Evolutionary conservation across 2,329 filamentous ascomycete species (phyloP).

Genomic region (Blastomyces emzantsi): DNA sequence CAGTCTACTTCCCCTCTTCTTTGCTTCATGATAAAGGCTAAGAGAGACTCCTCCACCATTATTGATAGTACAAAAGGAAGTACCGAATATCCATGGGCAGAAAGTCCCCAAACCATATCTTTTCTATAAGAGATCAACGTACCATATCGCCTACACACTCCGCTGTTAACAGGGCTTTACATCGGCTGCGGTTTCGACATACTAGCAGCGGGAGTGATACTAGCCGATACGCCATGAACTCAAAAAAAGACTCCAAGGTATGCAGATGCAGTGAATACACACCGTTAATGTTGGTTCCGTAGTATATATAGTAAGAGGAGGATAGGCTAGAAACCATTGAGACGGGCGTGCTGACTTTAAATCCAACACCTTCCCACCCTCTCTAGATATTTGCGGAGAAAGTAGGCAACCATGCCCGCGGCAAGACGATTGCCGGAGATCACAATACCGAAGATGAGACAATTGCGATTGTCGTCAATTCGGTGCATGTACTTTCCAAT

Average conservation of each 20-base stretch:
- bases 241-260: not conserved
- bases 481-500: not conserved
- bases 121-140: conserved; percentile 1
- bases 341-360: not conserved
- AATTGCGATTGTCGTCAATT: not conserved
- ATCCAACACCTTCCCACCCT: not conserved
- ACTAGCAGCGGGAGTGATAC: not conserved
- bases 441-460: not conserved
- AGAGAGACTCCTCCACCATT: not conserved
- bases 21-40: not conserved
- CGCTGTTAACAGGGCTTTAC: not conserved
- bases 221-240: not conserved
- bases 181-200: not conserved
- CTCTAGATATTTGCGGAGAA: not conserved
- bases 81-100: not conserved
- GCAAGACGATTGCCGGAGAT: not conserved
- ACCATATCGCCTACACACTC: not conserved
- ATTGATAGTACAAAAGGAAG: not conserved
- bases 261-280: not conserved
- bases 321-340: not conserved
- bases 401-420: not conserved
- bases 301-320: not conserved
- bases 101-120: conserved; percentile 1
- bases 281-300: not conserved
- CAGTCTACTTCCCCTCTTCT: not conserved